Evolutionary conservation across 2,329 filamentous ascomycete species (phyloP).

Genomic region (Sarocladium oryzae): DNA sequence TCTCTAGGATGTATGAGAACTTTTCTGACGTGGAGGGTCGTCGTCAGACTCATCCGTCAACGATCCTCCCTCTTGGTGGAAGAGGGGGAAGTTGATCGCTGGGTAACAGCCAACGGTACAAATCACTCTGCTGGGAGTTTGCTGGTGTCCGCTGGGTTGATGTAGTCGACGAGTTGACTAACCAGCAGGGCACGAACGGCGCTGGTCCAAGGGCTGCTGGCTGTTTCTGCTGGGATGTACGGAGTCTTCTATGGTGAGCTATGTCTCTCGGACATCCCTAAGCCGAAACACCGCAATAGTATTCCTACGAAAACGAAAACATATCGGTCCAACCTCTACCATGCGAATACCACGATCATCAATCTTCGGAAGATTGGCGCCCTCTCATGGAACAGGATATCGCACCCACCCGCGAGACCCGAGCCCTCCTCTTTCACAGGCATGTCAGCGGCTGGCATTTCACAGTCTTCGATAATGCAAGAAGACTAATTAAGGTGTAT

Average conservation of each 20-base stretch:
- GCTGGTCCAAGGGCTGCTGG: too few relatives aligned
- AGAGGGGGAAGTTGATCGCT: neutral
- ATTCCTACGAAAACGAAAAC: neutral
- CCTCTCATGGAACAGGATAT: too few relatives aligned
- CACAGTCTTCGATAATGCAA: too few relatives aligned
- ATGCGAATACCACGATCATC: neutral
- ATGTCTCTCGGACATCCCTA: neutral
- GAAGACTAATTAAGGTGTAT: too few relatives aligned
- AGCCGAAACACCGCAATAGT: neutral
- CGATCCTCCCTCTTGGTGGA: neutral
- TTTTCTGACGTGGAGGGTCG: too few relatives aligned
- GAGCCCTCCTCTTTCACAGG: too few relatives aligned
- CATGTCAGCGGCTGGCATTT: too few relatives aligned
- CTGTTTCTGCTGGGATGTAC: too few relatives aligned
- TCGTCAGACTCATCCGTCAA: neutral
- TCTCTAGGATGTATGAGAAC: too few relatives aligned
- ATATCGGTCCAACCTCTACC: neutral
- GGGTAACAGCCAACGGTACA: neutral
- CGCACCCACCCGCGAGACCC: too few relatives aligned
- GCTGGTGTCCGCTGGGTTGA: neutral
- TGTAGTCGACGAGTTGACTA: neutral
- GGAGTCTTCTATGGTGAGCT: too few relatives aligned
- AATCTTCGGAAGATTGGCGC: too few relatives aligned
- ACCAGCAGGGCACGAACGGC: neutral
- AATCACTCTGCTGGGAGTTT: neutral